These are phyloP conservation scores for Thielaviopsis cerberus DNA, from an alignment of 2,329 filamentous ascomycete genomes.

Conservation along the genomic window DNA sequence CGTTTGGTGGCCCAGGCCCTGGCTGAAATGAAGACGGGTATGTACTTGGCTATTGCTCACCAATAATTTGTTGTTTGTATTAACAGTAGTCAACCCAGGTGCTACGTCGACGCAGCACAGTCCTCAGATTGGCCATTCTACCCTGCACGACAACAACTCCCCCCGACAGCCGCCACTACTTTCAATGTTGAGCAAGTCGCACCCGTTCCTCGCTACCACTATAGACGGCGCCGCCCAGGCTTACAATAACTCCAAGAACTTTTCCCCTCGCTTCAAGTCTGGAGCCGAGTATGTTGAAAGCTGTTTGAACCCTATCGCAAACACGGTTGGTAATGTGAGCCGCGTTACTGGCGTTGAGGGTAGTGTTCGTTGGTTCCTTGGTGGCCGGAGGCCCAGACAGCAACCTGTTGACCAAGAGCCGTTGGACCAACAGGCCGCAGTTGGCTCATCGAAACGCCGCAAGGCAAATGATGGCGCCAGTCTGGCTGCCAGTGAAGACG, in stretches of 20 bases:
- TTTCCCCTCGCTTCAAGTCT: slow-evolving; percentile 75
- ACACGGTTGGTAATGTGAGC: slow-evolving; percentile 68
- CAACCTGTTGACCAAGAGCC: slow-evolving; percentile 29
- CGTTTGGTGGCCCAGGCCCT: slow-evolving; percentile 11
- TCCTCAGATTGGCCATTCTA: slow-evolving; percentile 6
- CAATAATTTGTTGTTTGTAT: not conserved
- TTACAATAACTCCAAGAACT: slow-evolving; percentile 76
- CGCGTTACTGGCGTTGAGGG: slow-evolving; percentile 75
- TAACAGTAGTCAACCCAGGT: slow-evolving; percentile 1
- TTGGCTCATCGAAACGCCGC: slow-evolving; percentile 36
- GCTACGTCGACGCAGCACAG: slow-evolving; percentile 7
- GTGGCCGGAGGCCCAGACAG: slow-evolving; percentile 32
- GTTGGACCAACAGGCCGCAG: slow-evolving; percentile 17
- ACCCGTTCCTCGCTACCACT: slow-evolving; percentile 68
- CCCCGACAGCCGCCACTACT: slow-evolving; percentile 64
- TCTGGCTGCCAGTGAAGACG: slow-evolving; percentile 10
- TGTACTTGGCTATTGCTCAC: not conserved
- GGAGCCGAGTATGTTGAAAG: slow-evolving; percentile 81
- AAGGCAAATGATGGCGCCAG: slow-evolving; percentile 29
- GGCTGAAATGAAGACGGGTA: slow-evolving; percentile 12
- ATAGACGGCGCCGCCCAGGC: slow-evolving; percentile 71
- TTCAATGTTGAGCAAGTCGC: slow-evolving; percentile 69
- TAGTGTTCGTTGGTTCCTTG: slow-evolving; percentile 68
- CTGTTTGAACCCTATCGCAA: slow-evolving; percentile 69
- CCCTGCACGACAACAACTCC: not conserved